phyloP scores from a whole-genome alignment of 129 eudicot species.

The Mikania micrantha region DNA sequence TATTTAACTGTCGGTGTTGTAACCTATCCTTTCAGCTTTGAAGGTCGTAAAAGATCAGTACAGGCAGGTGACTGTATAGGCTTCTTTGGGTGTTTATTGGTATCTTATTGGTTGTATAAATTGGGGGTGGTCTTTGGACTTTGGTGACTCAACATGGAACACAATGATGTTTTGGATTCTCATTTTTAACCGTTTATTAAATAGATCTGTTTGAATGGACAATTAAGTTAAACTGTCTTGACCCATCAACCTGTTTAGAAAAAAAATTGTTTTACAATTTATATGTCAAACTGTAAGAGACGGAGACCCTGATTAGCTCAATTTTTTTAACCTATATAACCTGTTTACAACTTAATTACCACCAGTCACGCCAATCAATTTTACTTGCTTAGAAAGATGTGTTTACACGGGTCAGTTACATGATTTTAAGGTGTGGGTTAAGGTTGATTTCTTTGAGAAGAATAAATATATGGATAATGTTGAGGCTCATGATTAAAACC shows the following conservation, averaged over 20 bases:
- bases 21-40: slow-evolving; percentile 95
- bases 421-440: background rate
- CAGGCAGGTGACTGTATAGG: slow-evolving; percentile 64
- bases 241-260: background rate
- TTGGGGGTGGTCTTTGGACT: background rate
- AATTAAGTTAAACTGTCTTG: too few relatives aligned
- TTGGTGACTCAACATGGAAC: background rate
- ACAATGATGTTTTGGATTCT: background rate
- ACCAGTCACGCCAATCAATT: background rate
- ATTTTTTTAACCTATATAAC: background rate
- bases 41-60: slow-evolving; percentile 88
- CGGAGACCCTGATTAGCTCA: background rate
- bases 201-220: too few relatives aligned
- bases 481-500: background rate
- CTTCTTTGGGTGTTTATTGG: slow-evolving; percentile 40
- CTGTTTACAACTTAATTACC: background rate
- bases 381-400: background rate
- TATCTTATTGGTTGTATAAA: background rate
- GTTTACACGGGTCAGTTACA: background rate
- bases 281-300: background rate
- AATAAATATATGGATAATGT: background rate
- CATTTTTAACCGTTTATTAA: background rate
- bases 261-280: background rate
- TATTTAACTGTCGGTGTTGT: slow-evolving; percentile 96
- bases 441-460: background rate